Conservation (phyloP, 2,329 filamentous ascomycete species). For the Fusarium floridanum region DNA sequence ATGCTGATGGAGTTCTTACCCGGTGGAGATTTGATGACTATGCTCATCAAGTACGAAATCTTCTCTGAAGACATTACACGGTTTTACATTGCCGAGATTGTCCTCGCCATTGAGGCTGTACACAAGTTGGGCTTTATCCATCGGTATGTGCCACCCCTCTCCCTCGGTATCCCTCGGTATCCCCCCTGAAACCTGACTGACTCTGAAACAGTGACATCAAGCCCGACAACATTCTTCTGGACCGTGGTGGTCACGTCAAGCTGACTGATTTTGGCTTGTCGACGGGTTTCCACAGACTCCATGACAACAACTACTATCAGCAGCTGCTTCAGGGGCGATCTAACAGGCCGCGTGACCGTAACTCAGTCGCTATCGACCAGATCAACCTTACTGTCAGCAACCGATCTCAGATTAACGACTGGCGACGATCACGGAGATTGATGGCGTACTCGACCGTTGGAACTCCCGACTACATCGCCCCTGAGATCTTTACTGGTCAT, state of each 20-base stretch:
- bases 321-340: slow-evolving; percentile 88
- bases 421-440: slow-evolving; percentile 93
- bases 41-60: slow-evolving; percentile 99
- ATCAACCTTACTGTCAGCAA: slow-evolving; percentile 99
- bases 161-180: neutral
- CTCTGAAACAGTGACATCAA: slow-evolving; percentile 85
- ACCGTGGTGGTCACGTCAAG: slow-evolving; percentile 96
- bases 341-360: slow-evolving; percentile 82
- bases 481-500: slow-evolving; percentile 96
- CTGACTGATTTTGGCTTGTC: slow-evolving; percentile 98
- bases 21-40: slow-evolving; percentile 98
- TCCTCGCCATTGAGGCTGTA: slow-evolving; percentile 97
- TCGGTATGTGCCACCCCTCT: slow-evolving; percentile 72
- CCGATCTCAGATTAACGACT: slow-evolving; percentile 97
- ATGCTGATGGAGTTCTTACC: slow-evolving; percentile 99
- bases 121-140: slow-evolving; percentile 99
- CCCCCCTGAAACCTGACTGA: slow-evolving; percentile 22
- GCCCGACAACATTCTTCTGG: slow-evolving; percentile 97
- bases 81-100: slow-evolving; percentile 99
- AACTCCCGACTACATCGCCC: slow-evolving; percentile 98
- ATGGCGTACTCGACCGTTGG: slow-evolving; percentile 99
- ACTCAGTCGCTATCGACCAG: slow-evolving; percentile 95
- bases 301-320: slow-evolving; percentile 98
- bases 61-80: slow-evolving; percentile 98
- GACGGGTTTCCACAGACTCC: slow-evolving; percentile 96